A percentile compares a stretch with the other conserved stretches of the same genome.
phyloP scores from a whole-genome alignment of 441 rosid species.

The Pelargonium fulgidum region DNA sequence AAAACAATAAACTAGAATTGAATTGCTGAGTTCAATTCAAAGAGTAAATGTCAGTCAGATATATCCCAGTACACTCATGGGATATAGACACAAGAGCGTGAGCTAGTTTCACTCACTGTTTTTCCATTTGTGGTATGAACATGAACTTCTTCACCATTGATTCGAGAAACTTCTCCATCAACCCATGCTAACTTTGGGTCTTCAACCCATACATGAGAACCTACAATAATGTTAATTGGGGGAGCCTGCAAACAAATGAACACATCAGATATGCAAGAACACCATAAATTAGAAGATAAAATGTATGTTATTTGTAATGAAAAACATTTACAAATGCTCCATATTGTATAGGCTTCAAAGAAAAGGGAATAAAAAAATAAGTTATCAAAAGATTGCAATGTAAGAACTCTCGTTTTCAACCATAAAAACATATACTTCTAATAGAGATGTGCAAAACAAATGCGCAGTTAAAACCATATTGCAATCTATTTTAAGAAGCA shows the following conservation, averaged over 20 bases:
- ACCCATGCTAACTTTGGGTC: slow-evolving; percentile 69
- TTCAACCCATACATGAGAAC: slow-evolving; percentile 88
- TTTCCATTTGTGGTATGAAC: slow-evolving; percentile 49
- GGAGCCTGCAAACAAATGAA: slow-evolving; percentile 51
- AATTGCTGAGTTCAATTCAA: slow-evolving; percentile 14
- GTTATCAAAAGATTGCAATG: too few species aligned
- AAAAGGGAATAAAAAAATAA: too few species aligned
- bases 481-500: too few species aligned
- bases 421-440: too few species aligned
- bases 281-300: too few species aligned
- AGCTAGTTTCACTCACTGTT: slow-evolving; percentile 33
- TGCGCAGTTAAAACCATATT: too few species aligned
- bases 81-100: neutral
- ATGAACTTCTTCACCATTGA: slow-evolving; percentile 52
- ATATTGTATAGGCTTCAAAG: too few species aligned
- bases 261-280: neutral
- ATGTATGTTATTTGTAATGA: too few species aligned
- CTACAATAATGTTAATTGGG: slow-evolving; percentile 72
- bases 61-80: neutral
- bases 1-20: slow-evolving; percentile 9
- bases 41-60: slow-evolving; percentile 14
- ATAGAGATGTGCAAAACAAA: too few species aligned
- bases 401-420: too few species aligned
- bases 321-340: too few species aligned
- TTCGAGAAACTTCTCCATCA: slow-evolving; percentile 64